phyloP scores from a whole-genome alignment of 2,329 filamentous ascomycete species.

The Apiospora saccharicola region DNA sequence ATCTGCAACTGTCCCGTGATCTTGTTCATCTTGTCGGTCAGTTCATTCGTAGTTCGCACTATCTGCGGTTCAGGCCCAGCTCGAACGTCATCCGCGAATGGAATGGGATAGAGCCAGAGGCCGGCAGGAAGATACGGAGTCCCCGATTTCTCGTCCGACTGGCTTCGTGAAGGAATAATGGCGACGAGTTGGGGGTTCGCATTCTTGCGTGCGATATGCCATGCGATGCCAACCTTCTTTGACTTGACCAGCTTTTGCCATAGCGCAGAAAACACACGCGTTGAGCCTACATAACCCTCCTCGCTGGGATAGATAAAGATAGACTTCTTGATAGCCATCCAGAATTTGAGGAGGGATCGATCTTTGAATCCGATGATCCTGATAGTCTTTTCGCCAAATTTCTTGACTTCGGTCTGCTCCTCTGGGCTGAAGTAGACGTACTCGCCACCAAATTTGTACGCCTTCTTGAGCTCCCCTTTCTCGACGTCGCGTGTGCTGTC shows the following conservation, averaged over 20 bases:
- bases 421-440: slow-evolving; percentile 86
- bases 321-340: slow-evolving; percentile 86
- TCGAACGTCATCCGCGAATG: slow-evolving; percentile 88
- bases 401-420: slow-evolving; percentile 78
- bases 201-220: slow-evolving; percentile 86
- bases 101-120: slow-evolving; percentile 87
- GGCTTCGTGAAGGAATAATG: slow-evolving; percentile 77
- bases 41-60: slow-evolving; percentile 68
- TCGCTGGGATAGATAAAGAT: slow-evolving; percentile 96
- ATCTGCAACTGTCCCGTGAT: slow-evolving; percentile 88
- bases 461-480: slow-evolving; percentile 84
- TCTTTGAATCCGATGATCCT: slow-evolving; percentile 95
- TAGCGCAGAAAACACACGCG: slow-evolving; percentile 88
- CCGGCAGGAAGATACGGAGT: slow-evolving; percentile 80
- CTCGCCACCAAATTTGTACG: slow-evolving; percentile 94
- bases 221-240: slow-evolving; percentile 84
- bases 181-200: slow-evolving; percentile 82
- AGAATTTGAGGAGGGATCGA: slow-evolving; percentile 74
- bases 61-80: slow-evolving; percentile 67
- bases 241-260: slow-evolving; percentile 85
- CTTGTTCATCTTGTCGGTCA: slow-evolving; percentile 83
- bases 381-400: slow-evolving; percentile 84
- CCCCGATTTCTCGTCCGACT: slow-evolving; percentile 67
- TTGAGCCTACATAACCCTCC: slow-evolving; percentile 87
- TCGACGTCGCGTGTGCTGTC: slow-evolving; percentile 81